Evolutionary conservation across 345 rosid genomes (phyloP).

Genomic region (Ricinus communis): DNA sequence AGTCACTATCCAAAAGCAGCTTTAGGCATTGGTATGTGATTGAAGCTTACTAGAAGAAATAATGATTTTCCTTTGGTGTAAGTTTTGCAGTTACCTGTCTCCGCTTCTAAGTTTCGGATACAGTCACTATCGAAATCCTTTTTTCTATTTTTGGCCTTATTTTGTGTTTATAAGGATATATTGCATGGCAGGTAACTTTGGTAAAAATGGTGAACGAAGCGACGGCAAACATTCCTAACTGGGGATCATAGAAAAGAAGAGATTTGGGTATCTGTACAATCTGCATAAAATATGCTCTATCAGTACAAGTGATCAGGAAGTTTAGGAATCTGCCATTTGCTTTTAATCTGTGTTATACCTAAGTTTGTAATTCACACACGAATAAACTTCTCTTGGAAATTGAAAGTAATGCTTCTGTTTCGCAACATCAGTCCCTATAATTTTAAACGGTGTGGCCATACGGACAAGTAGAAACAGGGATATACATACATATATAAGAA

Average conservation of each 20-base stretch:
- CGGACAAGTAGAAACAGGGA: no score
- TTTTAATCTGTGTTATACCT: no score
- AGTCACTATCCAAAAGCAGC: no score
- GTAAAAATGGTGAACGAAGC: slow-evolving; percentile 96
- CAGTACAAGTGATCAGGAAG: not conserved
- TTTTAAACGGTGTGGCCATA: no score
- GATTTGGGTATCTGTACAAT: not conserved
- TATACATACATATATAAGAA: no score
- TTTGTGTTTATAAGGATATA: not conserved
- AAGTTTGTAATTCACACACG: no score
- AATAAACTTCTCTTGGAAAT: no score
- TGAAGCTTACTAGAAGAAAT: no score
- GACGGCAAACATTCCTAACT: slow-evolving; percentile 77
- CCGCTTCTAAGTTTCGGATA: not conserved
- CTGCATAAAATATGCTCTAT: not conserved
- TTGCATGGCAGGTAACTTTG: slow-evolving; percentile 65
- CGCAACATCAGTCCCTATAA: no score
- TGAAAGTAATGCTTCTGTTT: no score
- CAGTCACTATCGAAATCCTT: no score
- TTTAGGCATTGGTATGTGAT: not conserved
- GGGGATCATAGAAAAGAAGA: slow-evolving; percentile 49
- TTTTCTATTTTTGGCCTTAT: not conserved
- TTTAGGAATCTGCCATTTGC: not conserved
- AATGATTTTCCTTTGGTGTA: not conserved
- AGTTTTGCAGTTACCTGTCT: not conserved